Base-by-base conservation (phyloP, 1,139 yeast genomes). In the Zygosaccharomyces sapae region DNA sequence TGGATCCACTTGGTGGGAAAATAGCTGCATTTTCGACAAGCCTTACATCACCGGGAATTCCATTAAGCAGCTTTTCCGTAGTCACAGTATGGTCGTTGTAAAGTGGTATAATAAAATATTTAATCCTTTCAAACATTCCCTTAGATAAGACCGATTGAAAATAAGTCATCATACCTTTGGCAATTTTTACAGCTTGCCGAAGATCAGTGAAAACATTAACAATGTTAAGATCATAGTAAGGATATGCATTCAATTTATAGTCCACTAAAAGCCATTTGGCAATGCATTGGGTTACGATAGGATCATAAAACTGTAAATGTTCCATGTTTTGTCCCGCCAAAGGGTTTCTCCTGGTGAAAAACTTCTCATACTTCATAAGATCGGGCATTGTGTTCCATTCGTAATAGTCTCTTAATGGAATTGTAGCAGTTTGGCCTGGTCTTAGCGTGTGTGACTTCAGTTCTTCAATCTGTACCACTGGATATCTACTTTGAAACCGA, bases 201-300 rank as follows among this genome's bases (percentile, higher is more conserved):
- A 59, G 46, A 50, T 63, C 60, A 3, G 65, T 58, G 46, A 55
- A 62, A 9, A 62, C 43, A 25, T 55, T 53, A 10, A 61, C 51
- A 31, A 63, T 52, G 43, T 62, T 63, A 19, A 63, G 46, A 50
- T 63, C 66, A 43, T 50, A 59, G 45, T 61, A 63, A 5, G 67
- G 67, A 35, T 55, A 63, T 20, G 59, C 53, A 42, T 62, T 63
- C 19, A 63, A 50, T 44, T 60, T 59, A 40, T 63, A 62, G 43
- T 63, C 57, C 9, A 61, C 56, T 45, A 58, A 55, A 24, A 62
- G 49, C 62, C 62, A 62, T 44, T 60, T 55, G 3, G 66, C 65
- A 31, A 62, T 49, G 33, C 62, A 55, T 35, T 58, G 59, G 6
- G 58, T 54, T 34, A 60, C 31, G 12, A 56, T 42, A 1, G 63